A percentile compares a stretch with the other conserved stretches of the same genome.
These are phyloP conservation scores for Linnemannia elongata DNA, from an alignment of 192 early-diverging fungal genomes.

Conservation along the genomic window DNA sequence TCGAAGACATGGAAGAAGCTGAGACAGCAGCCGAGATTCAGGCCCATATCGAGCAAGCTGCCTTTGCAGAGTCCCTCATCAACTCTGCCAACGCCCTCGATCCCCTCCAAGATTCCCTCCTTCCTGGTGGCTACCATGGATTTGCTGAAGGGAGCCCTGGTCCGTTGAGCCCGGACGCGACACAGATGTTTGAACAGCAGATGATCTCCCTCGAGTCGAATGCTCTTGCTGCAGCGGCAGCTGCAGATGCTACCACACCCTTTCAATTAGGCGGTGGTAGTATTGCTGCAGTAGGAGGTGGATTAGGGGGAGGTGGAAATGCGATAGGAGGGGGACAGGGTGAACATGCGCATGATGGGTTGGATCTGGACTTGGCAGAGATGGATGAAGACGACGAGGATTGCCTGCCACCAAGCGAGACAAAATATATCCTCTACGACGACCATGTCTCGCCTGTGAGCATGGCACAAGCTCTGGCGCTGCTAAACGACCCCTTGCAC, in stretches of 20 bases:
- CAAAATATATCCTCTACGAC: slow-evolving; percentile 51
- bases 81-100: slow-evolving; percentile 8
- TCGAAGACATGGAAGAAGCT: slow-evolving; percentile 41
- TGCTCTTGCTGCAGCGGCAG: slow-evolving; percentile 17
- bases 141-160: background rate
- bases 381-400: slow-evolving; percentile 45
- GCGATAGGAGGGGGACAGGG: background rate
- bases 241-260: background rate
- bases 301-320: background rate
- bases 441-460: slow-evolving; percentile 43
- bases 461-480: slow-evolving; percentile 23
- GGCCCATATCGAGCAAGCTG: slow-evolving; percentile 16
- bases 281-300: background rate
- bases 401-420: slow-evolving; percentile 44
- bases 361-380: slow-evolving; percentile 15
- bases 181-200: slow-evolving; percentile 26
- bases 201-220: slow-evolving; percentile 38
- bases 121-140: too few relatives aligned
- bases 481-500: slow-evolving; percentile 22
- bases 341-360: slow-evolving; percentile 10
- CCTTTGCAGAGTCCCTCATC: background rate
- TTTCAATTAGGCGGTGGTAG: background rate
- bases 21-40: slow-evolving; percentile 18
- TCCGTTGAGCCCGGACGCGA: background rate
- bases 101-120: background rate